Evolutionary conservation across 306 rosid genomes (phyloP).

Genomic region (Arachis hypogaea): DNA sequence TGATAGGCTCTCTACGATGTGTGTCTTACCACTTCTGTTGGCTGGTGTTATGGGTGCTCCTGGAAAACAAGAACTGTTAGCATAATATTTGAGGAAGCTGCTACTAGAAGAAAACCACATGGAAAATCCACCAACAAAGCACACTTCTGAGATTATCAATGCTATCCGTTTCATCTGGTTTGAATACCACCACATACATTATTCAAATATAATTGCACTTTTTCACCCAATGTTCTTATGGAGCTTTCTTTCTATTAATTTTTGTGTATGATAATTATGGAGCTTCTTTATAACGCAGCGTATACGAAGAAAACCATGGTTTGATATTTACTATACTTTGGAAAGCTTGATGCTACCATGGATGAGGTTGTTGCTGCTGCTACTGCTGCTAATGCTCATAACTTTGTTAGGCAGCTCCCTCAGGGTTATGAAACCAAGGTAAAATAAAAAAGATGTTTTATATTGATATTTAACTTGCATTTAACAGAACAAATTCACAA

Average conservation of each 20-base stretch:
- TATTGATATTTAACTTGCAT: no score
- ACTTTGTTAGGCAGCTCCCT: conserved; percentile 90
- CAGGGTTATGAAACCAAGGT: conserved; percentile 93
- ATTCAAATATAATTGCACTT: conserved; percentile 9
- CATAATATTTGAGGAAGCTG: conserved; percentile 75
- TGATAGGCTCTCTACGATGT: conserved; percentile 80
- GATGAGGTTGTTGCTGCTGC: conserved; percentile 86
- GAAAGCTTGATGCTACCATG: conserved; percentile 81
- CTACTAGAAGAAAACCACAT: conserved; percentile 62
- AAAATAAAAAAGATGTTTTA: background rate
- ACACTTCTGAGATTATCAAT: conserved; percentile 71
- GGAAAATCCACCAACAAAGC: conserved; percentile 60
- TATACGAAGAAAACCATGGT: conserved; percentile 70
- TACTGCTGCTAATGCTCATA: conserved; percentile 88
- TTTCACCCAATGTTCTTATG: conserved; percentile 30
- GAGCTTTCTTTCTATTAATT: conserved; percentile 15
- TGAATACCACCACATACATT: conserved; percentile 40
- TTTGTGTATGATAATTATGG: no score
- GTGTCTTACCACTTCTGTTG: conserved; percentile 86
- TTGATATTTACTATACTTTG: conserved; percentile 86
- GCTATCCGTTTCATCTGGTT: conserved; percentile 94
- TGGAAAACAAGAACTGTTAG: conserved; percentile 61
- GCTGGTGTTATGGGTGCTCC: conserved; percentile 92
- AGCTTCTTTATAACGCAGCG: conserved; percentile 57
- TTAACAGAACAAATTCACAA: no score